Percentiles rank a stretch among this genome's conserved stretches.
Conservation (phyloP, 106 monocot species). For the Dendrobium chrysotoxum region DNA sequence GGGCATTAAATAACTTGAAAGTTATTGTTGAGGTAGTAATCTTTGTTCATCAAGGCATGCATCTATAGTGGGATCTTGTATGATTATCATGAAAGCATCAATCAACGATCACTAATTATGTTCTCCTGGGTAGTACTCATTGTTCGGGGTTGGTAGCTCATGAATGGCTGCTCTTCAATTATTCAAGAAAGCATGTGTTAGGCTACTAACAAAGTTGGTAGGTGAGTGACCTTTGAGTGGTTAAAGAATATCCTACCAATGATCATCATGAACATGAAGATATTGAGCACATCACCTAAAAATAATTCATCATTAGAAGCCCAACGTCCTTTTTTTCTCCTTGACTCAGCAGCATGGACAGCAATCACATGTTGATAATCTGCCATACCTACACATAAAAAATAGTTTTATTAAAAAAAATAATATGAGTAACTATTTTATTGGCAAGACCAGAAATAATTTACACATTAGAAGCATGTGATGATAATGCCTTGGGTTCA, state of each 20-base stretch:
- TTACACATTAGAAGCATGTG: neutral
- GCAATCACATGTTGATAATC: constrained; percentile 87
- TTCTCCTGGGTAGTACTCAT: too few relatives aligned
- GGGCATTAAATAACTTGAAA: too few relatives aligned
- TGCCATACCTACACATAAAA: constrained; percentile 58
- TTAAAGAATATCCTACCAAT: neutral
- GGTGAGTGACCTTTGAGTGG: too few relatives aligned
- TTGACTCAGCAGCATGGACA: constrained; percentile 63
- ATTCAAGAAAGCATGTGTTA: too few relatives aligned
- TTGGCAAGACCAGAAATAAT: neutral
- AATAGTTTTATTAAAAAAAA: neutral
- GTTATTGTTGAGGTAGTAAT: too few relatives aligned
- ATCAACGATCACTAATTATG: too few relatives aligned
- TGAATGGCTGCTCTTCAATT: too few relatives aligned
- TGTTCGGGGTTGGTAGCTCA: too few relatives aligned
- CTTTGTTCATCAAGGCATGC: too few relatives aligned
- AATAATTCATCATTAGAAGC: constrained; percentile 14
- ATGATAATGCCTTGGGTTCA: neutral
- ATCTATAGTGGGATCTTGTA: too few relatives aligned
- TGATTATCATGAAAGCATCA: too few relatives aligned
- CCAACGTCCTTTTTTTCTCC: constrained; percentile 35
- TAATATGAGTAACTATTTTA: neutral
- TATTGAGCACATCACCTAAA: constrained; percentile 12
- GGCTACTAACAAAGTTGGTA: too few relatives aligned
- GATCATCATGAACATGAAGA: neutral